Evolutionary conservation across 2,329 filamentous ascomycete genomes (phyloP).

Genomic region (Ceratocystiopsis brevicomis): DNA sequence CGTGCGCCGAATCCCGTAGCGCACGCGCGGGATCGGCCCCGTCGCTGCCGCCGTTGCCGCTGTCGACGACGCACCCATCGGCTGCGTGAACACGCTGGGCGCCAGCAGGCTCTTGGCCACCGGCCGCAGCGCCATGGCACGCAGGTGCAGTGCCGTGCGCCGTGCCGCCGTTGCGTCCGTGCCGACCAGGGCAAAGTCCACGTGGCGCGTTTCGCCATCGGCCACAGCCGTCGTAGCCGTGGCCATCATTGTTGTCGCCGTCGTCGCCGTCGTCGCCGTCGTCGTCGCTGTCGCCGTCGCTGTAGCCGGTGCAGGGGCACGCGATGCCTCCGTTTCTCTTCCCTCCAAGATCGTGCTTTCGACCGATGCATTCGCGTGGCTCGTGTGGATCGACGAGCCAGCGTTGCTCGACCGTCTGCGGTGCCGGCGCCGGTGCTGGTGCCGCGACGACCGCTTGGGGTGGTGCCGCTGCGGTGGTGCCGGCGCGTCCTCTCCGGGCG

Average conservation of each 20-base stretch:
- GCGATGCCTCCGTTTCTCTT: no score
- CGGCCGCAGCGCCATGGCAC: conserved; percentile 42
- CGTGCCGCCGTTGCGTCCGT: conserved; percentile 17
- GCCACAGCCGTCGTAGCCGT: not conserved
- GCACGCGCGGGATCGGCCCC: conserved; percentile 35
- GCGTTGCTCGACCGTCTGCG: conserved; percentile 24
- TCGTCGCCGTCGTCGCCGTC: not conserved
- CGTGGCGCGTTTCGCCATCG: conserved; percentile 16
- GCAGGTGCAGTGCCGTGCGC: conserved; percentile 31
- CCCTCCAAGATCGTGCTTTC: no score
- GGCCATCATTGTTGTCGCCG: no score
- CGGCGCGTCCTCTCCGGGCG: conserved; percentile 26
- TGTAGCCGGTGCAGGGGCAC: not conserved
- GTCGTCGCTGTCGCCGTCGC: conserved; percentile 8
- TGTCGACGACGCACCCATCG: conserved; percentile 14
- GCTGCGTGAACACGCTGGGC: conserved; percentile 47
- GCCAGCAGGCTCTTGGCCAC: conserved; percentile 49
- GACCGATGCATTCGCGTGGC: no score
- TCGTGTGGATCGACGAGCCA: not conserved
- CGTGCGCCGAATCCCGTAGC: conserved; percentile 50
- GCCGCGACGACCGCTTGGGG: conserved; percentile 19
- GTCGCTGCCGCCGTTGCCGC: conserved; percentile 13
- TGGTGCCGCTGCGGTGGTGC: conserved; percentile 17
- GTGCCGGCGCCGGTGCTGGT: conserved; percentile 18
- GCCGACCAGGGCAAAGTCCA: conserved; percentile 24